Conservation (phyloP, 495 filamentous ascomycete species). For the Aspergillus cavernicola region DNA sequence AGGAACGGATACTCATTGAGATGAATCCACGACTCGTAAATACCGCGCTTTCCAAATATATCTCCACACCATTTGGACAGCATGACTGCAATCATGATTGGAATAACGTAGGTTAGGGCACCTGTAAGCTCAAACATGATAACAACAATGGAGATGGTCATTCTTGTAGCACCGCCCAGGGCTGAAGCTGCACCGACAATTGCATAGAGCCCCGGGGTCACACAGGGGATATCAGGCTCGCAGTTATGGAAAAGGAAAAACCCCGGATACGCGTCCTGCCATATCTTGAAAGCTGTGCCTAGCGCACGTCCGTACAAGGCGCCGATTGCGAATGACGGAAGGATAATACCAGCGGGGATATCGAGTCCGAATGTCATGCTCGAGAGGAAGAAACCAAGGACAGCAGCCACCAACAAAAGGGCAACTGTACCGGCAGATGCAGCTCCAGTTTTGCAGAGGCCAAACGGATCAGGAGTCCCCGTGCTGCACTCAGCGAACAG, state of each 20-base stretch:
- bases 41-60: slow-evolving; percentile 88
- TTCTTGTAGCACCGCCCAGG: slow-evolving; percentile 92
- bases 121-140: slow-evolving; percentile 99
- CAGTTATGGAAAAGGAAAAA: slow-evolving; percentile 77
- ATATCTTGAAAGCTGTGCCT: slow-evolving; percentile 83
- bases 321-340: slow-evolving; percentile 96
- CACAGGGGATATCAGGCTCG: slow-evolving; percentile 82
- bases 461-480: slow-evolving; percentile 74
- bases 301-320: slow-evolving; percentile 88
- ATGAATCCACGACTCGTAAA: slow-evolving; percentile 97
- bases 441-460: slow-evolving; percentile 77
- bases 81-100: slow-evolving; percentile 99
- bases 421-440: slow-evolving; percentile 70
- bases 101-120: slow-evolving; percentile 91
- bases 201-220: slow-evolving; percentile 92
- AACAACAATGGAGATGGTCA: slow-evolving; percentile 95
- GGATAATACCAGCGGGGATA: slow-evolving; percentile 91
- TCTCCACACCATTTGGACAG: slow-evolving; percentile 97
- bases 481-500: slow-evolving; percentile 88
- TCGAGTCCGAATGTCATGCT: slow-evolving; percentile 93
- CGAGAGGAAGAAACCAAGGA: slow-evolving; percentile 81
- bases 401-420: slow-evolving; percentile 72
- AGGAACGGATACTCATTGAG: slow-evolving; percentile 96
- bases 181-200: slow-evolving; percentile 96
- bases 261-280: slow-evolving; percentile 73